Base-by-base conservation (phyloP, 129 eudicot genomes). In the Flaveria sonorensis region DNA sequence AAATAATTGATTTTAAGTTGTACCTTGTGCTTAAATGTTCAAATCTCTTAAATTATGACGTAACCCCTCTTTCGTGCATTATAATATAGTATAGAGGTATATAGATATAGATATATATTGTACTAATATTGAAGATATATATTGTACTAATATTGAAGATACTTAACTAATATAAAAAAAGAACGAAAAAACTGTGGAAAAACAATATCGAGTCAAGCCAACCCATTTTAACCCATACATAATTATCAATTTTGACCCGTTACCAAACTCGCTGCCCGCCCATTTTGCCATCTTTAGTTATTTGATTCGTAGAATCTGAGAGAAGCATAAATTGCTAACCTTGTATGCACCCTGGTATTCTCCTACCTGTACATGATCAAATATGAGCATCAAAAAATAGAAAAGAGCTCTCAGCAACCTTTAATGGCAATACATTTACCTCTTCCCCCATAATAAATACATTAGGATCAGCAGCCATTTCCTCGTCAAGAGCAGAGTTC, bases 281-380 rank as follows among this genome's bases (percentile, higher is more conserved):
- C 1, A 16, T 59, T 23, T 59, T 59, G 19, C 43, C 68, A 62
- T 15, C 19, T 62, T 62, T 62, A 62, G 42, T 62, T 36, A 7
- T 65, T 65, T 36, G 15, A 16, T 74, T n/a, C 36, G 3, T 77
- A 15, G 30, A 74, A 18, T 20, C 12, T 9, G 14, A 73, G 62
- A 66, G 47, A 60, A 51, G 50, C 10, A 26, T 72, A 52, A n/a
- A 32, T 55, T 48, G 56, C 89, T 83, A 74, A 95, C 99, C 99
- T 95, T 95, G 84, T 95, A 95, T 50, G 99, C 99, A 72, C 99
- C 99, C 52, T 95, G 99, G 81, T 95, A 95, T 81, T 95, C 99
- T 79, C 99, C 97, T 69, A 92, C 99, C 98, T 93, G 89, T 11
- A 30, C 69, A 63, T 63, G 28, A 60, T 20, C 26, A 28, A 20